Base-by-base conservation (phyloP, 768 basidiomycete genomes). In the Suillus brevipes region DNA sequence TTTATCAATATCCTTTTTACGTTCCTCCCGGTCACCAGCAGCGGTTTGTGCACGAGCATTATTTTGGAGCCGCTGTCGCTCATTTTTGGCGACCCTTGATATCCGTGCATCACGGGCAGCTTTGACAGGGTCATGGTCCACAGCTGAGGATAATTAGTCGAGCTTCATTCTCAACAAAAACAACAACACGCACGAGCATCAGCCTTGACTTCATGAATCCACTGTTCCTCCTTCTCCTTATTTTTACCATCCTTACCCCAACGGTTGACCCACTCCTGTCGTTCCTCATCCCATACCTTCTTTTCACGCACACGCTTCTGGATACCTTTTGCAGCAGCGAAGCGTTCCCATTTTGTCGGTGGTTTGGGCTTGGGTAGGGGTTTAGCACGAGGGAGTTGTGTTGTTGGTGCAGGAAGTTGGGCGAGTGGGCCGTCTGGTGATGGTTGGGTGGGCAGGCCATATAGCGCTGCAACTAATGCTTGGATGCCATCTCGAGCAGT, bases 311-410 rank as follows among this genome's bases (percentile, higher is more conserved):
- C 84, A 72, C 80, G 86, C 71, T 97, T 87, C 72, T 87, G 87
- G 72, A 99, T 99, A 43, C 97, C 97, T 80, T 97, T 98, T 43
- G 92, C 89, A 56, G 89, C 87, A 6, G 97, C 97, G 72, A 99
- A 99, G 63, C 86, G 83, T 80, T 99, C 94, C 97, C 97, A 99
- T 77, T 97, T 99, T 8, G 97, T 99, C 40, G 84, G 87, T 10
- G 90, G 89, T 78, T 97, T 97, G 3, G 92, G 91, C 72, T 95
- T 96, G 0, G 96, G 97, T 3, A 99, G 82, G 0, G 92, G 94
- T 75, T 99, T 99, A 37, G 95, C 85, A 28, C 97, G 87, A 0
- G 97, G 97, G 1, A 99, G 85, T 56, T 82, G 80, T 34, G 90
- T 92, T 2, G 83, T 85, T 3, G 93, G 91, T 1, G 86, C 72